Conservation (phyloP, 331 rosid genomes). For the Acacia concinna region DNA sequence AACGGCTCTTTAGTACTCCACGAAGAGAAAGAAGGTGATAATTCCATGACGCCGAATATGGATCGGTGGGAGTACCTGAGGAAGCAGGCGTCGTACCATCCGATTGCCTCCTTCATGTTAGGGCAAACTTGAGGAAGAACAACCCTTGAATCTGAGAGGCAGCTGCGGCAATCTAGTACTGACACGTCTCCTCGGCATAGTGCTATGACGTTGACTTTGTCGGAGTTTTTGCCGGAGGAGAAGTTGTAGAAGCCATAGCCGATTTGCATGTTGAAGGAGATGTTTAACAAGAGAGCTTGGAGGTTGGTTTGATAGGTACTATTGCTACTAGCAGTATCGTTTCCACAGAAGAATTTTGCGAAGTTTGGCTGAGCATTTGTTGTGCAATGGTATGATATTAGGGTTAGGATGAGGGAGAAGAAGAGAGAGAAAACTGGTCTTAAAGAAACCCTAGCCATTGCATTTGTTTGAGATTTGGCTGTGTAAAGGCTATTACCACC, state of each 20-base stretch:
- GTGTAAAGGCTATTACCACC: too few species aligned
- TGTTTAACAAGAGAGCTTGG: too few species aligned
- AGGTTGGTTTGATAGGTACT: too few species aligned
- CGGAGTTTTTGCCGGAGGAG: slow-evolving; percentile 29
- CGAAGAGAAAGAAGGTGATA: too few species aligned
- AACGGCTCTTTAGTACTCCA: too few species aligned
- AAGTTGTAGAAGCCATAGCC: slow-evolving; percentile 43
- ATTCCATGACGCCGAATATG: neutral
- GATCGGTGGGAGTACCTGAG: neutral
- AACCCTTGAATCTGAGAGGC: slow-evolving; percentile 9
- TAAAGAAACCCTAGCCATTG: neutral
- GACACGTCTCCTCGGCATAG: slow-evolving; percentile 45
- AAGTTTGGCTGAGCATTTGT: neutral
- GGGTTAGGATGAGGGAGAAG: neutral
- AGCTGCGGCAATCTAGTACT: slow-evolving; percentile 32
- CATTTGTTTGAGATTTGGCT: neutral
- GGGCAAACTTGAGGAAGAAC: neutral
- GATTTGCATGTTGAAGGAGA: slow-evolving; percentile 17
- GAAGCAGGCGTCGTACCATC: neutral
- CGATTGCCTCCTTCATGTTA: neutral
- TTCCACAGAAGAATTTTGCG: too few species aligned
- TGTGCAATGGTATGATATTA: neutral
- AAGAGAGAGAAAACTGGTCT: neutral
- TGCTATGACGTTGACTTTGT: slow-evolving; percentile 41
- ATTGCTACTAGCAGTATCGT: too few species aligned